phyloP scores from a whole-genome alignment of 768 basidiomycete species.

The Trametes maxima region DNA sequence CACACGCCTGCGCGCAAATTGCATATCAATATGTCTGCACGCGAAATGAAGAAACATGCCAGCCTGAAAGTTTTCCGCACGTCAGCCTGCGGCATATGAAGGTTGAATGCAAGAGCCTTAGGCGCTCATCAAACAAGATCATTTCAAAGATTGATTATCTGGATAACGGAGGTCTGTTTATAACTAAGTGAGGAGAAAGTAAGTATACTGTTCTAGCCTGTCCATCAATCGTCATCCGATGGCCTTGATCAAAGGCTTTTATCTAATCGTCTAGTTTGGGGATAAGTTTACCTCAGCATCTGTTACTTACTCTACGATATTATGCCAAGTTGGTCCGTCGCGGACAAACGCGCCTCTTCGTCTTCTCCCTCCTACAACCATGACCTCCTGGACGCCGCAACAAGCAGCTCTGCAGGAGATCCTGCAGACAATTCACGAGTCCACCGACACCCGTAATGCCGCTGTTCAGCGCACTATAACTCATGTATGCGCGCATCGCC shows the following conservation, averaged over 20 bases:
- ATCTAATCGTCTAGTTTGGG: conserved; percentile 7
- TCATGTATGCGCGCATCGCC: conserved; percentile 52
- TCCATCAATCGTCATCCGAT: too few relatives aligned
- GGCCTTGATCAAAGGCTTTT: neutral
- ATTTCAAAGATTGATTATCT: neutral
- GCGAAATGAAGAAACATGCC: too few relatives aligned
- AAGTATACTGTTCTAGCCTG: neutral
- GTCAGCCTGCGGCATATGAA: neutral
- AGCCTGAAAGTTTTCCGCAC: too few relatives aligned
- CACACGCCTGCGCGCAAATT: neutral
- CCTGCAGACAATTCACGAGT: conserved; percentile 87
- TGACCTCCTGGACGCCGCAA: conserved; percentile 80
- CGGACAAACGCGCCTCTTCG: conserved; percentile 23
- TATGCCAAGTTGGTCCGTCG: neutral
- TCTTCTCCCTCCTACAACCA: conserved; percentile 33
- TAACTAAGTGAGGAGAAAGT: neutral
- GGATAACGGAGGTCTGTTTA: neutral
- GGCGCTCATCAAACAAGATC: neutral
- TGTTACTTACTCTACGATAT: conserved; percentile 10
- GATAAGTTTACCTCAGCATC: conserved; percentile 18
- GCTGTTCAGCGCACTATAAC: conserved; percentile 77
- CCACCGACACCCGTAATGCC: conserved; percentile 76
- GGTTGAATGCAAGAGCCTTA: neutral
- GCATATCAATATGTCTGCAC: too few relatives aligned
- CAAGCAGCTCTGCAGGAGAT: conserved; percentile 89